A percentile compares a stretch with the other conserved stretches of the same genome.
Evolutionary conservation across 2,329 filamentous ascomycete genomes (phyloP).

Genomic region (Acrodontium crateriforme): DNA sequence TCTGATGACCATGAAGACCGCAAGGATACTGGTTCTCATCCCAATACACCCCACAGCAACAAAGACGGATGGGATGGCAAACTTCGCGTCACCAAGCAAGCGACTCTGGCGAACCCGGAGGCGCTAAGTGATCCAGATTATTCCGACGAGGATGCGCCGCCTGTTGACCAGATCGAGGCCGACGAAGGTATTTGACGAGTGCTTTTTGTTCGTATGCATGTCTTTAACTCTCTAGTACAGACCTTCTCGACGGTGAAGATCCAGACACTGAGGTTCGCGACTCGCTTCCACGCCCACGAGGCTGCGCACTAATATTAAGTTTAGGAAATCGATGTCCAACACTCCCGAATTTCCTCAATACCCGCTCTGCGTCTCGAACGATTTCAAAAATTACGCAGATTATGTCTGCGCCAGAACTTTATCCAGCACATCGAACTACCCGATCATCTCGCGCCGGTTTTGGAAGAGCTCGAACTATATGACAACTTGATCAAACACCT

Average conservation of each 20-base stretch:
- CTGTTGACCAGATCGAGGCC: slow-evolving; percentile 61
- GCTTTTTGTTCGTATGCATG: slow-evolving; percentile 43
- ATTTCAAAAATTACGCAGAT: slow-evolving; percentile 53
- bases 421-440: slow-evolving; percentile 72
- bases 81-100: slow-evolving; percentile 57
- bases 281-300: too few species aligned
- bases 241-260: slow-evolving; percentile 46
- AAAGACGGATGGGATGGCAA: slow-evolving; percentile 82
- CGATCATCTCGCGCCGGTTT: slow-evolving; percentile 45
- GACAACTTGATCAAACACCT: slow-evolving; percentile 89
- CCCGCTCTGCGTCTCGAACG: slow-evolving; percentile 66
- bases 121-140: slow-evolving; percentile 75
- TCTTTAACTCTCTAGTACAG: slow-evolving; percentile 35
- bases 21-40: too few species aligned
- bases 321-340: slow-evolving; percentile 78
- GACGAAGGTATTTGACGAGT: slow-evolving; percentile 58
- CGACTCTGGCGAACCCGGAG: slow-evolving; percentile 61
- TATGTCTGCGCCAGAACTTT: slow-evolving; percentile 87
- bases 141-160: slow-evolving; percentile 55
- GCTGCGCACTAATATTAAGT: too few species aligned
- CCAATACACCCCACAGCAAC: too few species aligned
- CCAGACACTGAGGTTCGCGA: slow-evolving; percentile 36
- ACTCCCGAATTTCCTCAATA: slow-evolving; percentile 70
- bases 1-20: too few species aligned
- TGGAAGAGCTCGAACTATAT: slow-evolving; percentile 85